Evolutionary conservation across 1,284 basidiomycete genomes (phyloP).

Genomic region (Tetrapyrgos nigripes): DNA sequence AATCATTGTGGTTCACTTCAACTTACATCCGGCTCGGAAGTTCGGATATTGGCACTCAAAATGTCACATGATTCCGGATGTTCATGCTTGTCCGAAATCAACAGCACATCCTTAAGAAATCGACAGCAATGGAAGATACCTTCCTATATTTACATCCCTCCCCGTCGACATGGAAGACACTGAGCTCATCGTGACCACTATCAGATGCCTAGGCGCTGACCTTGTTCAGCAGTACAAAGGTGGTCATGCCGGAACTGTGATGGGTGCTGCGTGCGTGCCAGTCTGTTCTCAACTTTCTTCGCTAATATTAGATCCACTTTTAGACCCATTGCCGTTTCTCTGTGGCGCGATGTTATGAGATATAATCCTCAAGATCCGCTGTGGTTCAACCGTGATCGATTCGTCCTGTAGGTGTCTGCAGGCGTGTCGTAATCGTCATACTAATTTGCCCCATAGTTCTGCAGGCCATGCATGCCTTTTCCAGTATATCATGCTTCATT

Average conservation of each 20-base stretch:
- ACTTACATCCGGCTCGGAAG: too few relatives aligned
- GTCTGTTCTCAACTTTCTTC: neutral
- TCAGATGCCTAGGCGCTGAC: slow-evolving; percentile 16
- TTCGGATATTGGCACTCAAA: neutral
- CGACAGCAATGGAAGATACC: neutral
- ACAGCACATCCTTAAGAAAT: neutral
- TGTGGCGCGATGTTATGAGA: slow-evolving; percentile 18
- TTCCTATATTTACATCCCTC: neutral
- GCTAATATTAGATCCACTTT: neutral
- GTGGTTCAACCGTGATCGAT: slow-evolving; percentile 55
- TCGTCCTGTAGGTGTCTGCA: slow-evolving; percentile 45
- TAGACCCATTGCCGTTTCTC: slow-evolving; percentile 17
- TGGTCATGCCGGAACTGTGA: slow-evolving; percentile 17
- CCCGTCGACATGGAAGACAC: neutral
- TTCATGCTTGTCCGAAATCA: neutral
- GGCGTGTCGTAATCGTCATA: slow-evolving; percentile 20
- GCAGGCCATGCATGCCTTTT: slow-evolving; percentile 63
- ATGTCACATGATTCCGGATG: neutral
- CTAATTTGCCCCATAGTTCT: neutral
- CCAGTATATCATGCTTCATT: slow-evolving; percentile 66
- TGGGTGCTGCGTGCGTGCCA: slow-evolving; percentile 15
- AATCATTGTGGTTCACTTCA: too few relatives aligned
- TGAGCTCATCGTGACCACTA: slow-evolving; percentile 2
- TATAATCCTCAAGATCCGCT: slow-evolving; percentile 21
- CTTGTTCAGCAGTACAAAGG: slow-evolving; percentile 12